Percentiles rank a stretch among this genome's conserved stretches.
Conservation (phyloP, 192 early-diverging fungal species). For the Gigaspora rosea region DNA sequence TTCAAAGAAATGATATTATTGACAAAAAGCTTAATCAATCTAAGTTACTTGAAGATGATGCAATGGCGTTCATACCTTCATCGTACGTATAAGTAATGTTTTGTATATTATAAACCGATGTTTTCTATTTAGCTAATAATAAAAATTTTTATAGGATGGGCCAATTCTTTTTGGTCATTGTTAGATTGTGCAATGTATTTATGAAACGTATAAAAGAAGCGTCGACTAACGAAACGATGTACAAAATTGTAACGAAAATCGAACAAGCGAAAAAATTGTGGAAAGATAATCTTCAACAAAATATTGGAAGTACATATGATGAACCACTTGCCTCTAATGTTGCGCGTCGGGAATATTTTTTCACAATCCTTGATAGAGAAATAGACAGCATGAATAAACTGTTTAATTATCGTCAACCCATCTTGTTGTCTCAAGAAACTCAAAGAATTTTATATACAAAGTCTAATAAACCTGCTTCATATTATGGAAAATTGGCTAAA, state of each 20-base stretch:
- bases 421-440: neutral
- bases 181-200: slow-evolving; percentile 38
- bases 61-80: slow-evolving; percentile 17
- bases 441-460: neutral
- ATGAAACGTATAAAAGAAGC: slow-evolving; percentile 39
- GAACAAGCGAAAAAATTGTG: slow-evolving; percentile 6
- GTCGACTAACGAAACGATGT: neutral
- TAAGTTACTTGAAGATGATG: neutral
- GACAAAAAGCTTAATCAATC: neutral
- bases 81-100: slow-evolving; percentile 5
- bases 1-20: slow-evolving; percentile 31
- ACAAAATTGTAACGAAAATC: neutral
- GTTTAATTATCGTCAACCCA: neutral
- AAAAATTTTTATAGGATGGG: slow-evolving; percentile 9
- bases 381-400: slow-evolving; percentile 1
- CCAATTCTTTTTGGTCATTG: slow-evolving; percentile 39
- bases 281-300: slow-evolving; percentile 13
- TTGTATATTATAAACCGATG: no score
- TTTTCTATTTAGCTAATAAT: neutral
- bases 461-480: neutral
- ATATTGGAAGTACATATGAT: neutral
- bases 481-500: neutral
- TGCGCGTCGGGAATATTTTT: neutral
- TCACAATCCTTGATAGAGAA: slow-evolving; percentile 17
- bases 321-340: neutral